A percentile compares a stretch with the other conserved stretches of the same genome.
Evolutionary conservation across 495 filamentous ascomycete genomes (phyloP).

Genomic region (Thermochaetoides thermophila): DNA sequence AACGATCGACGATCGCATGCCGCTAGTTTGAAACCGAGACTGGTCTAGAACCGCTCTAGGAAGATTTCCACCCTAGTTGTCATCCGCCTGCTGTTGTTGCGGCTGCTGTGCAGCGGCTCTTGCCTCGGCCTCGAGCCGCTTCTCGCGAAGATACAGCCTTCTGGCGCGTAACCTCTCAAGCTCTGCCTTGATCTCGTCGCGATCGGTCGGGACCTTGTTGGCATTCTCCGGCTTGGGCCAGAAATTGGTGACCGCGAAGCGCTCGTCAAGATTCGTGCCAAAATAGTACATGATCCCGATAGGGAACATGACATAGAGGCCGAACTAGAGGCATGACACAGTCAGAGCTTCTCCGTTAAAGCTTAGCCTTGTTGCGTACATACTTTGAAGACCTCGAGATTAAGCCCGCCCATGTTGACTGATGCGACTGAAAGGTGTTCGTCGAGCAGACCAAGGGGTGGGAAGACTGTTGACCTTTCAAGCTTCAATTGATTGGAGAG

Average conservation of each 20-base stretch:
- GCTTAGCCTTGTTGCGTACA: constrained; percentile 3
- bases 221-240: constrained; percentile 81
- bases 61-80: constrained; percentile 1
- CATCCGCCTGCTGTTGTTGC: constrained; percentile 12
- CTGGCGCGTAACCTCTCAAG: constrained; percentile 52
- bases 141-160: constrained; percentile 44
- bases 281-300: constrained; percentile 99
- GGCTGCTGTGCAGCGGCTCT: constrained; percentile 7
- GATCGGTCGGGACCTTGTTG: constrained; percentile 77
- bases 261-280: constrained; percentile 89
- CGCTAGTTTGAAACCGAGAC: too few species aligned
- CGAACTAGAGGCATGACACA: constrained; percentile 65
- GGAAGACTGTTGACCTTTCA: too few species aligned
- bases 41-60: too few species aligned
- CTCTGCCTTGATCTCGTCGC: constrained; percentile 72
- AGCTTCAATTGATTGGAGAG: too few species aligned
- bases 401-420: constrained; percentile 57
- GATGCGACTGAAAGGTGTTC: too few species aligned
- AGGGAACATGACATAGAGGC: constrained; percentile 96
- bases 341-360: not conserved
- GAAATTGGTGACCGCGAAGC: constrained; percentile 79
- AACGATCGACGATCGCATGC: too few species aligned
- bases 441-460: too few species aligned
- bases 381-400: constrained; percentile 95
- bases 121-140: constrained; percentile 41